A percentile compares a stretch with the other conserved stretches of the same genome.
Conservation (phyloP, 805 yeast genomes). For the Hanseniaspora taiwanica region DNA sequence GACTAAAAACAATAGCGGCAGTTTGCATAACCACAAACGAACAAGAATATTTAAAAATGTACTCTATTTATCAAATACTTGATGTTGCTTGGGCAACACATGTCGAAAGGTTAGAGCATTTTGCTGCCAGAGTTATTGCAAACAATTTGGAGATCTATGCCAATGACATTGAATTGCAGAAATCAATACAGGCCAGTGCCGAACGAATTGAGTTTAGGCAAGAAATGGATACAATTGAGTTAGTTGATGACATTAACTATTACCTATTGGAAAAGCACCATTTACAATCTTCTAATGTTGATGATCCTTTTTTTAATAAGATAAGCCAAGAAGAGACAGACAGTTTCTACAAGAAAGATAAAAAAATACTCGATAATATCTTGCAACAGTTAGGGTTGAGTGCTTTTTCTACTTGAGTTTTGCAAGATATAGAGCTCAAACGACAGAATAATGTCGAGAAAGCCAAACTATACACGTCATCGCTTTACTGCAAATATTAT, state of each 20-base stretch:
- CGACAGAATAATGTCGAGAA: not conserved
- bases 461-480: not conserved
- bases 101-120: slow-evolving; percentile 50
- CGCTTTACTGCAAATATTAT: not conserved
- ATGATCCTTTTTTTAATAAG: slow-evolving; percentile 7
- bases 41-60: slow-evolving; percentile 15
- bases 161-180: slow-evolving; percentile 26
- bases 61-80: slow-evolving; percentile 41
- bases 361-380: slow-evolving; percentile 28
- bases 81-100: slow-evolving; percentile 57
- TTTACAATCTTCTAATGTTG: slow-evolving; percentile 18
- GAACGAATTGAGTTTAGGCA: slow-evolving; percentile 44
- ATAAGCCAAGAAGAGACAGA: not conserved
- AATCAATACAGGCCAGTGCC: slow-evolving; percentile 35
- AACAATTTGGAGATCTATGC: slow-evolving; percentile 29
- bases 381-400: slow-evolving; percentile 28
- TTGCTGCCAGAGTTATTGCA: slow-evolving; percentile 47
- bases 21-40: slow-evolving; percentile 23
- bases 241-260: slow-evolving; percentile 65
- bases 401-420: slow-evolving; percentile 15
- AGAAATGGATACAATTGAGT: slow-evolving; percentile 68
- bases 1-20: slow-evolving; percentile 53
- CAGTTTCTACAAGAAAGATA: slow-evolving; percentile 18
- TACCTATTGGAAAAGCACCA: slow-evolving; percentile 29
- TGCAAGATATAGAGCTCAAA: not conserved